Percentiles rank a stretch among this genome's conserved stretches.
These are phyloP conservation scores for Neonectria hederae DNA, from an alignment of 2,329 filamentous ascomycete genomes.

Conservation along the genomic window DNA sequence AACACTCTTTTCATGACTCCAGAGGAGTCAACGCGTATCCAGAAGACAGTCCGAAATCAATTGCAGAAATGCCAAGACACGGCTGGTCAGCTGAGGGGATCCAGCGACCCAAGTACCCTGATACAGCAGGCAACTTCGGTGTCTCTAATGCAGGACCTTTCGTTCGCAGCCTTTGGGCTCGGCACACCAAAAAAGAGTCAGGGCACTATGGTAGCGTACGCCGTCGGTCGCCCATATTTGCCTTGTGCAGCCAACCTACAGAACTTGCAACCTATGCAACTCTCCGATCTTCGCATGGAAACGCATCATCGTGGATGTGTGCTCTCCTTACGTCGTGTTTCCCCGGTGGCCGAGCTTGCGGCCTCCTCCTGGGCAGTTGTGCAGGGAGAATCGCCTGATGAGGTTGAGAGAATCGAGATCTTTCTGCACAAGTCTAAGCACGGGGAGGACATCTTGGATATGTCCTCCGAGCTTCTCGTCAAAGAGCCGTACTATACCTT, in stretches of 20 bases:
- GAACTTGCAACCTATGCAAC: constrained; percentile 38
- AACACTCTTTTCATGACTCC: constrained; percentile 47
- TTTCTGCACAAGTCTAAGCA: constrained; percentile 48
- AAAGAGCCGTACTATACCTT: constrained; percentile 62
- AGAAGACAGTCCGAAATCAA: constrained; percentile 33
- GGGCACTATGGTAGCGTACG: constrained; percentile 43
- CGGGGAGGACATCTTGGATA: constrained; percentile 47
- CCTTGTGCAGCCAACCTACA: constrained; percentile 34
- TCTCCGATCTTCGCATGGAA: constrained; percentile 42
- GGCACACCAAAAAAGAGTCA: constrained; percentile 22
- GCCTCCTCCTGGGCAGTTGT: constrained; percentile 46
- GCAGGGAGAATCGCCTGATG: constrained; percentile 34
- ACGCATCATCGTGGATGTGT: constrained; percentile 43
- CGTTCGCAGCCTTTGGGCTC: constrained; percentile 28
- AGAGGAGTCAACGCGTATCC: constrained; percentile 44
- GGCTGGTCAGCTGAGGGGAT: constrained; percentile 31
- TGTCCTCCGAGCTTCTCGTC: constrained; percentile 49
- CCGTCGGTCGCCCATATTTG: constrained; percentile 39
- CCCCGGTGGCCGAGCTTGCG: constrained; percentile 37
- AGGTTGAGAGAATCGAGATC: constrained; percentile 43
- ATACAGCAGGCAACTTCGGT: constrained; percentile 41
- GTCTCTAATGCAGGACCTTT: constrained; percentile 48
- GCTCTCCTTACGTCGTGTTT: constrained; percentile 42
- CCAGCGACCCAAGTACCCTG: constrained; percentile 29
- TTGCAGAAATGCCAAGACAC: constrained; percentile 36